Evolutionary conservation across 495 filamentous ascomycete genomes (phyloP).

Genomic region (Penicillium silybi): DNA sequence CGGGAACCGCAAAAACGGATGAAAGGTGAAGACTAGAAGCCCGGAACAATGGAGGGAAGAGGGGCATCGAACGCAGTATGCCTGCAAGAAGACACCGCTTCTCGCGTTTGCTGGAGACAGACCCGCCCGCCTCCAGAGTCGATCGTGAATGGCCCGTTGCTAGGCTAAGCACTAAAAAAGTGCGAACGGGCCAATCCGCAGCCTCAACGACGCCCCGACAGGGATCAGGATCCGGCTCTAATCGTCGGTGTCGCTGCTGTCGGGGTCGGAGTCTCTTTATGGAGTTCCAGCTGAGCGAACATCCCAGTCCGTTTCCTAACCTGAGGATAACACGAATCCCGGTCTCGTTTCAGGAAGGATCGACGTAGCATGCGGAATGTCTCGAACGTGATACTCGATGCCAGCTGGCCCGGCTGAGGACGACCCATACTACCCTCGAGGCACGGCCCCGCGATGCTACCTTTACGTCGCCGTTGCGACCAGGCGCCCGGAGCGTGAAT

Average conservation of each 20-base stretch:
- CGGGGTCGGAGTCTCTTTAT: conserved; percentile 4
- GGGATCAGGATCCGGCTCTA: conserved; percentile 12
- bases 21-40: too few species aligned
- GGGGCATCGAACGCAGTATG: neutral
- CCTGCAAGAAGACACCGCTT: conserved; percentile 20
- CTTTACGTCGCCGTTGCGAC: conserved; percentile 17
- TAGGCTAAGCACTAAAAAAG: conserved; percentile 10
- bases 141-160: conserved; percentile 12
- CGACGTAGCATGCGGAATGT: conserved; percentile 9
- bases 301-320: neutral
- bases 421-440: conserved; percentile 8
- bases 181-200: conserved; percentile 9
- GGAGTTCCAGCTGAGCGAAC: conserved; percentile 4
- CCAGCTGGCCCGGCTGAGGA: conserved; percentile 5
- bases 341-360: conserved; percentile 15
- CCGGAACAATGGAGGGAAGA: neutral
- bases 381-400: neutral
- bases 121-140: neutral
- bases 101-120: conserved; percentile 10
- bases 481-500: neutral
- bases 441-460: conserved; percentile 12
- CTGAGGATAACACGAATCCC: neutral
- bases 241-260: conserved; percentile 33
- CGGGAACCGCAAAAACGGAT: too few species aligned
- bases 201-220: neutral